A percentile compares a stretch with the other conserved stretches of the same genome.
Evolutionary conservation across 169 alveolate genomes (phyloP).

Genomic region (Plasmodium yoelii): DNA sequence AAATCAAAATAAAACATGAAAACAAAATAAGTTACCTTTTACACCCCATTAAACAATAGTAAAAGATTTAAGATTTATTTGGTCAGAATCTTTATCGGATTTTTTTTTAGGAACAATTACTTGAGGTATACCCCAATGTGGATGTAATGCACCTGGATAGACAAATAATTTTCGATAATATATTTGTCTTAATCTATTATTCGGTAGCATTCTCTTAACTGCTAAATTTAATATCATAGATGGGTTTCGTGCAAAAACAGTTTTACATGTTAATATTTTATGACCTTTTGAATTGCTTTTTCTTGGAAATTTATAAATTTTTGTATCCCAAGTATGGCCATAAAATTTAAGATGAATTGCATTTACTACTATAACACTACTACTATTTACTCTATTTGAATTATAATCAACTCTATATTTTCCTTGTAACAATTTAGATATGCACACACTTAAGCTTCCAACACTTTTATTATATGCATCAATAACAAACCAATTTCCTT

Average conservation of each 20-base stretch:
- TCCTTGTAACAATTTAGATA: conserved; percentile 83
- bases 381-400: conserved; percentile 85
- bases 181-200: conserved; percentile 81
- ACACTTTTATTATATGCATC: conserved; percentile 89
- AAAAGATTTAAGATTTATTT: conserved; percentile 20
- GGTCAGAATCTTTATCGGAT: not conserved
- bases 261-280: conserved; percentile 91
- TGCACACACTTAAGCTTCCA: conserved; percentile 84
- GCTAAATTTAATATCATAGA: conserved; percentile 91
- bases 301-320: conserved; percentile 89
- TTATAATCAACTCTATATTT: conserved; percentile 84
- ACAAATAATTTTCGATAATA: conserved; percentile 87
- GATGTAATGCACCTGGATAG: conserved; percentile 92
- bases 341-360: conserved; percentile 89
- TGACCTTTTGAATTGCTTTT: conserved; percentile 91
- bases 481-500: conserved; percentile 89
- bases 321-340: conserved; percentile 94
- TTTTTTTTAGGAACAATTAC: conserved; percentile 84
- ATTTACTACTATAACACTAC: conserved; percentile 92
- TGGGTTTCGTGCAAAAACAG: conserved; percentile 92
- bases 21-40: not conserved
- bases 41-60: conserved; percentile 10
- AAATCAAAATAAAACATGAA: not conserved
- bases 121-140: conserved; percentile 93
- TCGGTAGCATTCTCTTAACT: conserved; percentile 91